Conservation (phyloP, 805 yeast species). For the Kluyveromyces wickerhamii region DNA sequence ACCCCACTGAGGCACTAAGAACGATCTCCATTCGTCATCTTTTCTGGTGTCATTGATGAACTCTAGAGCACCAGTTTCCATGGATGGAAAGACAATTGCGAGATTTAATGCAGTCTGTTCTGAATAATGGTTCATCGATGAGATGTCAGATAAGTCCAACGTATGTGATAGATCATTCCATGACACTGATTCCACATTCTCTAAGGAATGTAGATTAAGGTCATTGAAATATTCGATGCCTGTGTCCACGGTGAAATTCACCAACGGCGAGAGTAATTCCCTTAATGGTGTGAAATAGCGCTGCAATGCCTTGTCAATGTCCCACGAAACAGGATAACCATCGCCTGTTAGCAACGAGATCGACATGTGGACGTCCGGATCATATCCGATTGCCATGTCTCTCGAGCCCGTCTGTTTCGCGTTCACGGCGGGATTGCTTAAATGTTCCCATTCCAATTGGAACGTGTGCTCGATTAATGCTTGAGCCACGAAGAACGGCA, state of each 20-base stretch:
- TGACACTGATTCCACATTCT: constrained; percentile 29
- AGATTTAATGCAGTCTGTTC: constrained; percentile 66
- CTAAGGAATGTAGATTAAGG: constrained; percentile 26
- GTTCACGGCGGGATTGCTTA: constrained; percentile 13
- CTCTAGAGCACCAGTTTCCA: constrained; percentile 36
- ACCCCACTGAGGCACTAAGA: constrained; percentile 85
- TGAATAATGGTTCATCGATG: constrained; percentile 44
- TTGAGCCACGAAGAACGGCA: constrained; percentile 57
- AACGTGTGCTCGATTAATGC: constrained; percentile 40
- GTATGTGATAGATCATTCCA: constrained; percentile 60
- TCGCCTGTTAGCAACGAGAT: constrained; percentile 68
- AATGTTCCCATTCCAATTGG: constrained; percentile 32
- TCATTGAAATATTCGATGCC: constrained; percentile 60
- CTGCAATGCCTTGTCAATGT: constrained; percentile 47
- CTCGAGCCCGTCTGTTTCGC: constrained; percentile 8
- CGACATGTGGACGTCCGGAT: constrained; percentile 67
- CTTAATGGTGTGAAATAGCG: constrained; percentile 49
- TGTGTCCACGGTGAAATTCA: constrained; percentile 70
- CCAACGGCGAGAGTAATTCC: constrained; percentile 41
- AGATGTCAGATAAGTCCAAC: constrained; percentile 70
- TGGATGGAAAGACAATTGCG: constrained; percentile 37
- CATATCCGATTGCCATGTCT: constrained; percentile 29
- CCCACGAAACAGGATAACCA: constrained; percentile 65
- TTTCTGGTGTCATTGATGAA: constrained; percentile 13
- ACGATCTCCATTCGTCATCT: constrained; percentile 29